Conservation (phyloP, 2,329 filamentous ascomycete species). For the Trichophyton mentagrophytes region DNA sequence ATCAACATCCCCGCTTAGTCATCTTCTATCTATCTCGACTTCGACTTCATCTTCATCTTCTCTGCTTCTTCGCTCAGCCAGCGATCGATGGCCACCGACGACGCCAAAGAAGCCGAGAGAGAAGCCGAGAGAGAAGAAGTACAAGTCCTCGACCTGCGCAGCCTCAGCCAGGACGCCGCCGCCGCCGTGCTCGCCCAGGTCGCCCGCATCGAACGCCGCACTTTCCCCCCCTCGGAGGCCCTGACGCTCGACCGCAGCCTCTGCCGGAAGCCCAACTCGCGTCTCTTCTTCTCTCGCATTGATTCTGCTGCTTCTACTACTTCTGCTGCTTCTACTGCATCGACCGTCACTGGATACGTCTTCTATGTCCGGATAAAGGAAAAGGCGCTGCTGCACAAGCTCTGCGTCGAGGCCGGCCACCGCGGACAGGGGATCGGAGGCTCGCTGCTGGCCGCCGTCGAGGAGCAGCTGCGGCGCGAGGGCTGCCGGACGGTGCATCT, state of each 20-base stretch:
- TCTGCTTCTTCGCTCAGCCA: too few species aligned
- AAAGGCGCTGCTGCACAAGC: constrained; percentile 39
- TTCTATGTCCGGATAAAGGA: constrained; percentile 36
- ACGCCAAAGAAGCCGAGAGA: not conserved
- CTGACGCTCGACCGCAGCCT: constrained; percentile 36
- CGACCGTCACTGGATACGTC: constrained; percentile 34
- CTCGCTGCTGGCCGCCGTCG: constrained; percentile 34
- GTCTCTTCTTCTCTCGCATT: constrained; percentile 26
- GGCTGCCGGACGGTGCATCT: constrained; percentile 38
- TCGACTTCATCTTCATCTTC: too few species aligned
- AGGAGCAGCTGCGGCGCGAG: constrained; percentile 31
- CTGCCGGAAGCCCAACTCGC: constrained; percentile 37
- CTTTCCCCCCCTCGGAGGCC: constrained; percentile 40
- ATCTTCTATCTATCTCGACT: too few species aligned
- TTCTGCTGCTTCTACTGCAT: too few species aligned
- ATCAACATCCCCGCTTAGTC: too few species aligned
- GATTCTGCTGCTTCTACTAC: too few species aligned
- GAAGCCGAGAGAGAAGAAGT: not conserved
- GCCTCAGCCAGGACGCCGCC: constrained; percentile 24
- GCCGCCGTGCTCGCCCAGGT: constrained; percentile 26
- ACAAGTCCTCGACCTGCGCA: constrained; percentile 24
- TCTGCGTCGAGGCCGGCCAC: constrained; percentile 37
- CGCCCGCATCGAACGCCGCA: constrained; percentile 36
- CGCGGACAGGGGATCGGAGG: constrained; percentile 37
- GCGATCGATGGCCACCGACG: too few species aligned